Conservation (phyloP, 495 filamentous ascomycete species). For the Penicillium lividum region DNA sequence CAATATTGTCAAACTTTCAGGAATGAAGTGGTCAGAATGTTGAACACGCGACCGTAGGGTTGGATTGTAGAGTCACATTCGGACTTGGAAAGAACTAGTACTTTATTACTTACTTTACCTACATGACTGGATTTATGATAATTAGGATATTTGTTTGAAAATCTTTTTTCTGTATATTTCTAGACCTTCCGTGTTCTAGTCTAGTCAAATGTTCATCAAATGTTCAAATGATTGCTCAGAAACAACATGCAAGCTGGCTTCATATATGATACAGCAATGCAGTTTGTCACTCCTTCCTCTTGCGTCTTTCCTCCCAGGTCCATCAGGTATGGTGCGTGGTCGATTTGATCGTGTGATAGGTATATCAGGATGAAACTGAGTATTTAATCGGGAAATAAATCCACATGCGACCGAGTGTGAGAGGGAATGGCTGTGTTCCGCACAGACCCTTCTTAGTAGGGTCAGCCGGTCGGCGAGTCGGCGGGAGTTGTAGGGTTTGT, state of each 20-base stretch:
- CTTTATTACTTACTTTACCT: no score
- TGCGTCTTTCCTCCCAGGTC: no score
- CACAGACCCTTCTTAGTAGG: background rate
- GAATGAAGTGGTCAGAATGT: background rate
- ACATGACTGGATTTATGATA: no score
- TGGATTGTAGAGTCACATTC: background rate
- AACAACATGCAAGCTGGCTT: background rate
- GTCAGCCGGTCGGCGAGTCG: background rate
- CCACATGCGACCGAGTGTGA: background rate
- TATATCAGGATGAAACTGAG: background rate
- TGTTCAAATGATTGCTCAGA: background rate
- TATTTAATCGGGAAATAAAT: background rate
- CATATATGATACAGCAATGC: background rate
- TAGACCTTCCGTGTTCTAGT: no score
- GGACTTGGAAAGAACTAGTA: background rate
- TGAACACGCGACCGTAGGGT: background rate
- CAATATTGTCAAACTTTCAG: background rate
- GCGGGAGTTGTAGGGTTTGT: background rate
- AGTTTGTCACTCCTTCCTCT: no score
- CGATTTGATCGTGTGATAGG: background rate
- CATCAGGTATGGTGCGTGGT: background rate
- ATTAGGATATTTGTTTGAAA: no score
- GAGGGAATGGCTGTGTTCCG: background rate
- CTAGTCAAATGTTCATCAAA: background rate
- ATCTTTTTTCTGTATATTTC: background rate